Percentiles rank a stretch among this genome's conserved stretches.
Conservation (phyloP, 2,329 filamentous ascomycete species). For the Rosellinia necatrix region DNA sequence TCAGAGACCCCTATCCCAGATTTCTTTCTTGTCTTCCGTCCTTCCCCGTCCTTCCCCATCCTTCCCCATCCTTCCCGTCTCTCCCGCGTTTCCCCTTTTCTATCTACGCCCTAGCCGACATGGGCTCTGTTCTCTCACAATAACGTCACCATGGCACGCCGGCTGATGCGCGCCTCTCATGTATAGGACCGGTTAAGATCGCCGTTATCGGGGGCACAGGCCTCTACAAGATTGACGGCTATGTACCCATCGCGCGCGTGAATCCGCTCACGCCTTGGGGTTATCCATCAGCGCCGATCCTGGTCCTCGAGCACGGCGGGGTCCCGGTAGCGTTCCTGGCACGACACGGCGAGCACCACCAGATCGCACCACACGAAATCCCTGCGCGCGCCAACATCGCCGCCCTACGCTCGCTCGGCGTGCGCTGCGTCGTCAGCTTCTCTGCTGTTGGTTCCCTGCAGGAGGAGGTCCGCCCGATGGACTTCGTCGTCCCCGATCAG, state of each 20-base stretch:
- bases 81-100: no score
- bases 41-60: background rate
- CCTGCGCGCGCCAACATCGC: constrained; percentile 94
- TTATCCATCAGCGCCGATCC: constrained; percentile 72
- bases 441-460: constrained; percentile 90
- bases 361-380: constrained; percentile 93
- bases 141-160: background rate
- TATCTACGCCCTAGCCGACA: no score
- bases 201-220: constrained; percentile 94
- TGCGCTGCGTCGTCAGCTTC: constrained; percentile 91
- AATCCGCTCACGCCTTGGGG: constrained; percentile 88
- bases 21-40: background rate
- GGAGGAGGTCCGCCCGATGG: constrained; percentile 91
- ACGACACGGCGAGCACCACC: constrained; percentile 86
- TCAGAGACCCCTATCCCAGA: background rate
- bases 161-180: constrained; percentile 9
- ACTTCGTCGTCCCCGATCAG: constrained; percentile 96
- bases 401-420: constrained; percentile 89
- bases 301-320: constrained; percentile 84
- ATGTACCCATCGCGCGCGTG: constrained; percentile 80
- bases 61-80: background rate
- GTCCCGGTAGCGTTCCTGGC: constrained; percentile 89
- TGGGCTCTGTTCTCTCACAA: background rate
- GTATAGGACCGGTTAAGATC: constrained; percentile 72
- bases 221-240: constrained; percentile 83